phyloP scores from a whole-genome alignment of 371 early-diverging fungal genomes.

The Mortierella sp. region DNA sequence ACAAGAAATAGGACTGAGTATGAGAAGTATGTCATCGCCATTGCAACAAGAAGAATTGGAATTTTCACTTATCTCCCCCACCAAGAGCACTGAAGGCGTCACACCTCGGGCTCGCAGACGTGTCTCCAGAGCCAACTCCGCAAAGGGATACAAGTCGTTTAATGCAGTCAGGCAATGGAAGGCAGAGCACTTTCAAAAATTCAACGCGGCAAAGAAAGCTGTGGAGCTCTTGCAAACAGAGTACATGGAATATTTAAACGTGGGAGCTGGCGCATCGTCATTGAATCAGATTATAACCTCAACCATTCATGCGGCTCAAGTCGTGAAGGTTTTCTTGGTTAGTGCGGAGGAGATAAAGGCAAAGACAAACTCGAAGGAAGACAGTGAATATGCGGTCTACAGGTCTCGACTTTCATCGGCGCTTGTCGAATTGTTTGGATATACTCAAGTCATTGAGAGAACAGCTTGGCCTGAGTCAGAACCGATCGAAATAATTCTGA shows the following conservation, averaged over 20 bases:
- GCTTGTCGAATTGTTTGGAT: slow-evolving; percentile 21
- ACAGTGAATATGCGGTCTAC: slow-evolving; percentile 12
- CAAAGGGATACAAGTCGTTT: slow-evolving; percentile 52
- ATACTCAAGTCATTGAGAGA: slow-evolving; percentile 20
- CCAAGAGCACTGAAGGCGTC: not conserved
- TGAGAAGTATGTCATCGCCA: slow-evolving; percentile 6
- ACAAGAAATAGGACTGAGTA: slow-evolving; percentile 31
- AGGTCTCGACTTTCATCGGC: slow-evolving; percentile 21
- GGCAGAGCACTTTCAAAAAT: slow-evolving; percentile 31
- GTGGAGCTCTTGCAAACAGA: slow-evolving; percentile 28
- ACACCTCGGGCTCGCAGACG: slow-evolving; percentile 22
- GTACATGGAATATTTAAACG: slow-evolving; percentile 42
- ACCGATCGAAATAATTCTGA: slow-evolving; percentile 14
- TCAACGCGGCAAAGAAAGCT: slow-evolving; percentile 21
- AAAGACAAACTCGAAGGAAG: slow-evolving; percentile 36
- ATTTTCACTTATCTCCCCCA: not conserved
- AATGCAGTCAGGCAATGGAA: slow-evolving; percentile 49
- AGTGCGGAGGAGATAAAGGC: slow-evolving; percentile 36
- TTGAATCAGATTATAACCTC: slow-evolving; percentile 18
- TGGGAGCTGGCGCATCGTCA: not conserved
- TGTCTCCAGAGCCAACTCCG: slow-evolving; percentile 45
- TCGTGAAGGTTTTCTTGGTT: slow-evolving; percentile 20
- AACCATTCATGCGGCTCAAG: slow-evolving; percentile 26
- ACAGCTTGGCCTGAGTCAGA: not conserved
- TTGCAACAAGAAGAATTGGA: slow-evolving; percentile 5